Percentiles rank a stretch among this genome's conserved stretches.
phyloP scores from a whole-genome alignment of 2,329 filamentous ascomycete species.

The Leptoxyphium fumago region DNA sequence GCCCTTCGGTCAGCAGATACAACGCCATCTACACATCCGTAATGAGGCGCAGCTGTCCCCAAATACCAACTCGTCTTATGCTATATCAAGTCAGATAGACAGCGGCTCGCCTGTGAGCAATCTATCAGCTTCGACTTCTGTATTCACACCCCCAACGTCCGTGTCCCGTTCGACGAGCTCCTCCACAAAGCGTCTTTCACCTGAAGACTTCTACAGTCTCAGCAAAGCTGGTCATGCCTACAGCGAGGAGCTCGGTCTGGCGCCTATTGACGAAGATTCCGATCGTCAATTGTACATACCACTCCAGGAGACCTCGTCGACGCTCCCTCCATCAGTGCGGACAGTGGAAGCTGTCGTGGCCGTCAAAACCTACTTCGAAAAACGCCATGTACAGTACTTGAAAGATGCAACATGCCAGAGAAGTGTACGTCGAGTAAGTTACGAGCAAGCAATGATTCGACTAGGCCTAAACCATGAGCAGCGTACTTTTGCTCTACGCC shows the following conservation, averaged over 20 bases:
- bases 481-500: conserved; percentile 35
- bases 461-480: conserved; percentile 43
- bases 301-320: conserved; percentile 14
- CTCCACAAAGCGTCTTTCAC: conserved; percentile 13
- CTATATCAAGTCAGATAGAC: neutral
- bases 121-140: neutral
- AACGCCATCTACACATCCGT: neutral
- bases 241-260: conserved; percentile 10
- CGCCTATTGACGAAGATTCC: conserved; percentile 20
- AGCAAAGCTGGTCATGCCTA: conserved; percentile 8
- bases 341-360: conserved; percentile 69
- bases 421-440: conserved; percentile 42
- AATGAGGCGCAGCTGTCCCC: neutral
- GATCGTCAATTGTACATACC: conserved; percentile 15
- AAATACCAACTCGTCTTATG: neutral
- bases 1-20: neutral
- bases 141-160: neutral
- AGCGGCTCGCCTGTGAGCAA: neutral
- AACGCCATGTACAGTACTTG: conserved; percentile 61
- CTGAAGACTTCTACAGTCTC: conserved; percentile 12
- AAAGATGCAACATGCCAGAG: conserved; percentile 39
- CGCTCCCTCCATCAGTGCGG: conserved; percentile 23
- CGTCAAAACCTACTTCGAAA: conserved; percentile 77
- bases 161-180: conserved; percentile 1
- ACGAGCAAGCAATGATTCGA: conserved; percentile 50